A percentile compares a stretch with the other conserved stretches of the same genome.
These are phyloP conservation scores for Pseudocercospora vitis DNA, from an alignment of 2,329 filamentous ascomycete genomes.

Conservation along the genomic window DNA sequence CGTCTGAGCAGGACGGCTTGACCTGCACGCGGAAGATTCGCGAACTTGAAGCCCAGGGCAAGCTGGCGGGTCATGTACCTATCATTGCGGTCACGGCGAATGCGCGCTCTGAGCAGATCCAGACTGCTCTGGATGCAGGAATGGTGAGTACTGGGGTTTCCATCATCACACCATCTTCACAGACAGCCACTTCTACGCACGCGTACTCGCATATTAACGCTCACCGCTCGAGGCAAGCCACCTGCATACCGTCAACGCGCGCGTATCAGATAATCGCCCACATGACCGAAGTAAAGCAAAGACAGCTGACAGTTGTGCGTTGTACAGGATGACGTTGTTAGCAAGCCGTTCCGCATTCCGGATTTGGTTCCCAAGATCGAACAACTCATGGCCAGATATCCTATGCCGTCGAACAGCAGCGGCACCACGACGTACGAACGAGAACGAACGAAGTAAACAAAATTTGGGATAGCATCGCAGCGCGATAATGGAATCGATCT, in stretches of 20 bases:
- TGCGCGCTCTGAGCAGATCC: slow-evolving; percentile 71
- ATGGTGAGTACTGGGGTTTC: slow-evolving; percentile 51
- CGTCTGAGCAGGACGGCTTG: slow-evolving; percentile 59
- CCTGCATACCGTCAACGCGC: not conserved
- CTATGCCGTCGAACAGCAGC: too few relatives aligned
- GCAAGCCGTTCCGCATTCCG: slow-evolving; percentile 53
- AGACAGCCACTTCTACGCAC: not conserved
- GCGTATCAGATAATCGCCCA: slow-evolving; percentile 5
- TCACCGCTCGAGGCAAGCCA: slow-evolving; percentile 1
- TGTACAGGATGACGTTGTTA: slow-evolving; percentile 51
- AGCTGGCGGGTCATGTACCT: slow-evolving; percentile 65
- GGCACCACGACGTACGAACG: not conserved
- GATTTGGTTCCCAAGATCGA: slow-evolving; percentile 54
- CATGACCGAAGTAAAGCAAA: slow-evolving; percentile 6
- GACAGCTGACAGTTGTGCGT: slow-evolving; percentile 23
- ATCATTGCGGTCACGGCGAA: slow-evolving; percentile 85
- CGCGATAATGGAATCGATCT: not conserved
- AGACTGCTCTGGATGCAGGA: slow-evolving; percentile 67
- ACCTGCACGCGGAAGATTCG: slow-evolving; percentile 70
- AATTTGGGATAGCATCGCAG: not conserved
- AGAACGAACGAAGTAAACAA: too few relatives aligned
- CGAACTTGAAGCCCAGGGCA: slow-evolving; percentile 63
- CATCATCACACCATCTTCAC: slow-evolving; percentile 8
- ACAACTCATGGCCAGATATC: slow-evolving; percentile 43
- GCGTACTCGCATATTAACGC: slow-evolving; percentile 8